Evolutionary conservation across 2,329 filamentous ascomycete species (phyloP).

Genomic region (Thelonectria discophora): DNA sequence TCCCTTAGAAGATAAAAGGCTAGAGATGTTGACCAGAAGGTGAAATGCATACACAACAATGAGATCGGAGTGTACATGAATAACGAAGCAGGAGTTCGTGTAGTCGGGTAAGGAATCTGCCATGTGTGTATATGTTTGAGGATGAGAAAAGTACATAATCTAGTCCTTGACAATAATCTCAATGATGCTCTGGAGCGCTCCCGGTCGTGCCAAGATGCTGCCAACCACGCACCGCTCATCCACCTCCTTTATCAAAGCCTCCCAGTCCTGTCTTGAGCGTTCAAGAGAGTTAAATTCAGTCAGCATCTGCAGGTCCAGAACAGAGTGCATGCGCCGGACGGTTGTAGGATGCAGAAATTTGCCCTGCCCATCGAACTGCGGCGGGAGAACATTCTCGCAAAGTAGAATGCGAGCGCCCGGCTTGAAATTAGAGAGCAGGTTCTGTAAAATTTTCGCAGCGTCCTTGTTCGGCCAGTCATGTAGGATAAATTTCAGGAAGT

Average conservation of each 20-base stretch:
- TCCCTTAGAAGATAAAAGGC: too few species aligned
- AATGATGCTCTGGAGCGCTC: not conserved
- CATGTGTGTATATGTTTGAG: too few species aligned
- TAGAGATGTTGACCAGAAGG: too few species aligned
- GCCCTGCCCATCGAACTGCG: constrained; percentile 36
- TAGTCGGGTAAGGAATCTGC: too few species aligned
- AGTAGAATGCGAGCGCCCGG: constrained; percentile 2
- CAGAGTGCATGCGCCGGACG: constrained; percentile 13
- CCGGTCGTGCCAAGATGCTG: not conserved
- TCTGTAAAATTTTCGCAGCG: constrained; percentile 48
- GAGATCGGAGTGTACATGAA: too few species aligned
- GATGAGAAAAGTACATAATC: not conserved
- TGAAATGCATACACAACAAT: too few species aligned
- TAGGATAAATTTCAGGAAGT: constrained; percentile 62
- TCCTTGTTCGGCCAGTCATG: constrained; percentile 64
- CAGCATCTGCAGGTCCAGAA: constrained; percentile 55
- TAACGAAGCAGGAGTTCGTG: too few species aligned
- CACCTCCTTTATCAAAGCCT: not conserved
- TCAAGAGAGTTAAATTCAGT: not conserved
- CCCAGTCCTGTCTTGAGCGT: not conserved
- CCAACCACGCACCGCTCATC: constrained; percentile 1
- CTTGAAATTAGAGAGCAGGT: not conserved
- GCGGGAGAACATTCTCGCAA: constrained; percentile 43
- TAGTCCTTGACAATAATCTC: not conserved
- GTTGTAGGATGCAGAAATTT: constrained; percentile 7